These are phyloP conservation scores for Coemansia sp. DNA, from an alignment of 192 early-diverging fungal genomes.

Conservation along the genomic window DNA sequence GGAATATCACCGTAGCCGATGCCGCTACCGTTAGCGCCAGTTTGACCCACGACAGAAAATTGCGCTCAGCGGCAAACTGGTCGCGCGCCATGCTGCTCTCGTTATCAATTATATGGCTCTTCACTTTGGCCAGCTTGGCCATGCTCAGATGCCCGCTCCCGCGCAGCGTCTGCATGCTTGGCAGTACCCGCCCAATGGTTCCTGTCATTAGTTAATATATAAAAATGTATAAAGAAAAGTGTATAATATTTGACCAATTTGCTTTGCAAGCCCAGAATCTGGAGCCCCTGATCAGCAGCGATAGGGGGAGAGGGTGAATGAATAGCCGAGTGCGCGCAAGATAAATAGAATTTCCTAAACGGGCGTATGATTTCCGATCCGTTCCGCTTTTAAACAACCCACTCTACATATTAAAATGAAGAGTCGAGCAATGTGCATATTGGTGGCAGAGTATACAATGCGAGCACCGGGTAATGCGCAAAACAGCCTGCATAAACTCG, in stretches of 20 bases:
- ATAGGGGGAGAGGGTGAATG: too few species aligned
- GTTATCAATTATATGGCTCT: constrained; percentile 21
- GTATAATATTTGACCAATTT: neutral
- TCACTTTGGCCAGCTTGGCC: neutral
- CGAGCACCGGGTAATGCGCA: too few species aligned
- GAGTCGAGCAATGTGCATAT: too few species aligned
- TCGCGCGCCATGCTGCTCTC: constrained; percentile 51
- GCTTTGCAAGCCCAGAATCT: neutral
- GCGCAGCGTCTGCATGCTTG: neutral
- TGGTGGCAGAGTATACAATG: too few species aligned
- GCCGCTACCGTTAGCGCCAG: constrained; percentile 26
- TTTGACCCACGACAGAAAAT: constrained; percentile 50
- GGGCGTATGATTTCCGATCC: too few species aligned
- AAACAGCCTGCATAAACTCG: too few species aligned
- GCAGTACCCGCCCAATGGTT: neutral
- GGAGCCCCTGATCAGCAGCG: constrained; percentile 1
- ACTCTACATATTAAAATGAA: too few species aligned
- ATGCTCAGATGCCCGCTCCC: neutral
- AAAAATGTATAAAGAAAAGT: too few species aligned
- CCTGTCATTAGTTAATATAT: neutral
- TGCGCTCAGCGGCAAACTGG: constrained; percentile 48
- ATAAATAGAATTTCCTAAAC: too few species aligned
- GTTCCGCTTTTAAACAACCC: too few species aligned
- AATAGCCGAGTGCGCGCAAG: too few species aligned
- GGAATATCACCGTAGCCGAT: constrained; percentile 22